Conservation (phyloP, 192 early-diverging fungal species). For the Coemansia sp. region DNA sequence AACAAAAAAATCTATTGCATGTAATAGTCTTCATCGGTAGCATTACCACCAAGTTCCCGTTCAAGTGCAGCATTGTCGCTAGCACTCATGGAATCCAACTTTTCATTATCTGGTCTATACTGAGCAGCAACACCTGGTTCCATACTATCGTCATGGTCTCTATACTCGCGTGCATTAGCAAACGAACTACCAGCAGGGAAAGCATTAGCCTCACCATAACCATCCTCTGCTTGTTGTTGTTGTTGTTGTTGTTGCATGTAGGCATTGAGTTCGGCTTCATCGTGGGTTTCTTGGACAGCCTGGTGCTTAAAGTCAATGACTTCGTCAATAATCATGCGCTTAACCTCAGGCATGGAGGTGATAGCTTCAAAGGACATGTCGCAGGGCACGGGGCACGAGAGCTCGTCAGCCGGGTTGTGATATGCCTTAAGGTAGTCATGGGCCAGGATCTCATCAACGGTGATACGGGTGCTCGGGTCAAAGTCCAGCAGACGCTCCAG, state of each 20-base stretch:
- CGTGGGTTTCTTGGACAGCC: constrained; percentile 44
- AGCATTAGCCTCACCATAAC: constrained; percentile 11
- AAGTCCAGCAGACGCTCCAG: constrained; percentile 85
- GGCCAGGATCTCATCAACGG: constrained; percentile 86
- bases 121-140: constrained; percentile 44
- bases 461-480: constrained; percentile 89
- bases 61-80: constrained; percentile 37
- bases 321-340: constrained; percentile 77
- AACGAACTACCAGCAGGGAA: constrained; percentile 21
- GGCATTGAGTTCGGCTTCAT: constrained; percentile 27
- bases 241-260: constrained; percentile 20
- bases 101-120: constrained; percentile 22
- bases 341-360: constrained; percentile 34
- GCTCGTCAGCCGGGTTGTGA: constrained; percentile 86
- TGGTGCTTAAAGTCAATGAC: constrained; percentile 72
- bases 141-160: constrained; percentile 28
- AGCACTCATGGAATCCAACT: constrained; percentile 10
- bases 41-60: constrained; percentile 42
- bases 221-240: not conserved
- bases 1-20: not conserved
- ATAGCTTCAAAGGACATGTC: constrained; percentile 47
- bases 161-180: constrained; percentile 42
- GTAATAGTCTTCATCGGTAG: not conserved
- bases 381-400: constrained; percentile 39
- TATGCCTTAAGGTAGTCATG: constrained; percentile 93